Base-by-base conservation (phyloP, 2,329 filamentous ascomycete genomes). In the Colletotrichum tropicale region DNA sequence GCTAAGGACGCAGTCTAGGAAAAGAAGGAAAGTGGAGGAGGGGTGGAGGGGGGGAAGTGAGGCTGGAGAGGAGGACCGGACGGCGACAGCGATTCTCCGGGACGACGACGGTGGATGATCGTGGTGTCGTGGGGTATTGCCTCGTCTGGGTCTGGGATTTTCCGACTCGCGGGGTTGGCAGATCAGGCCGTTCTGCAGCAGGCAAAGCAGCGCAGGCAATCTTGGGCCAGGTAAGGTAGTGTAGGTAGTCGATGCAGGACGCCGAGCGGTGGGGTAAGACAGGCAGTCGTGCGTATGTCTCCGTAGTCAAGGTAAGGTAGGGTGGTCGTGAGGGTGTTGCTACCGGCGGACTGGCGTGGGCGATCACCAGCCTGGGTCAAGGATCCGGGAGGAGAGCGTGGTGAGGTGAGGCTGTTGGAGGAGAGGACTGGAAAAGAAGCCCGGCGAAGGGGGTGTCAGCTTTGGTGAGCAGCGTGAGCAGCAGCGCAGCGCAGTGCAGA, bases 1-100 rank as follows among this genome's bases (percentile, higher is more conserved):
- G 70, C 73, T 75, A 78, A 78, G 77, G 77, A 78, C 77, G 77
- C 77, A 60, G 69, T 30, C 65, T 62, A 64, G 56, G 70, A 66
- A 65, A 65, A 36, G 32, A 55, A 68, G 34, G 61, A 48, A 61
- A 69, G 67, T 69, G 58, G 65, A 68, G 73, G 75, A 18, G 61
- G 48, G 58, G 76, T 70, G 75, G 77, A 61, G 71, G 66, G 13
- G n/a, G 68, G 58, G 32, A 77, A 76, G 77, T 76, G 74, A 73
- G 74, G 74, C 74, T 64, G 68, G 15, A 65, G 67, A 28, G 58
- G 67, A 18, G 64, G 48, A 58, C 64, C 21, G 64, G 48, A 48
- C 64, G 55, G 34, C 65, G 28, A 58, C 58, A 43, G 68, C 38
- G 65, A 61, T 72, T 43, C 43, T 62, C 38, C 64, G 66, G 66